phyloP scores from a whole-genome alignment of 1,284 basidiomycete genomes.

The Ustilago lituana region DNA sequence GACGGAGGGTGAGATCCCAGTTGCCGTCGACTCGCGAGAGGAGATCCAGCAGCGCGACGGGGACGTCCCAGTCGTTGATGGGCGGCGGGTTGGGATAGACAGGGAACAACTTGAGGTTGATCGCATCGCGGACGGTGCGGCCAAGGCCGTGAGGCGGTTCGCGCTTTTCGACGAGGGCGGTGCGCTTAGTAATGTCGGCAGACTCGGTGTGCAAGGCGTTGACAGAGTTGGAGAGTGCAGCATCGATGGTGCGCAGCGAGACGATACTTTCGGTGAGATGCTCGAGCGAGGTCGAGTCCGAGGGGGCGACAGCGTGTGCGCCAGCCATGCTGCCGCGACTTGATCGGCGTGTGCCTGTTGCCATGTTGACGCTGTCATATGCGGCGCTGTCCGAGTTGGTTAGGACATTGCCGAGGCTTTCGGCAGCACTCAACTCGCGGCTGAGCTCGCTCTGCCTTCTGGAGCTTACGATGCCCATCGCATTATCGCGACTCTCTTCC shows the following conservation, averaged over 20 bases:
- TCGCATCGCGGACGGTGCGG: constrained; percentile 64
- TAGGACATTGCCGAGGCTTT: constrained; percentile 37
- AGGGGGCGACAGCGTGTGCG: constrained; percentile 2
- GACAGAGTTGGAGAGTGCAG: constrained; percentile 42
- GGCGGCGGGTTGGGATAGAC: constrained; percentile 92
- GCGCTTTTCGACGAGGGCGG: constrained; percentile 41
- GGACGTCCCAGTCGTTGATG: constrained; percentile 94
- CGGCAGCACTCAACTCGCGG: constrained; percentile 35
- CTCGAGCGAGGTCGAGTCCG: constrained; percentile 19
- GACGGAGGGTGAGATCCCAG: constrained; percentile 94
- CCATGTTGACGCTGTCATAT: constrained; percentile 38
- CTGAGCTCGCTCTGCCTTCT: constrained; percentile 26
- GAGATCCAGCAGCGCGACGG: constrained; percentile 86
- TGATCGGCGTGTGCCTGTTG: constrained; percentile 25
- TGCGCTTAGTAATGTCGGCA: constrained; percentile 15
- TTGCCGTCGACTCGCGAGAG: constrained; percentile 82
- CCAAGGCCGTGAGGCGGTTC: constrained; percentile 64
- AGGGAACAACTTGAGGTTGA: constrained; percentile 85
- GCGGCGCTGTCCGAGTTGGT: constrained; percentile 12
- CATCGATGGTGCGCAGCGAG: constrained; percentile 52
- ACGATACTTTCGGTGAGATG: constrained; percentile 49
- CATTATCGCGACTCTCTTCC: constrained; percentile 36
- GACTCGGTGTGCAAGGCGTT: constrained; percentile 32
- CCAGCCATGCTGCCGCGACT: constrained; percentile 33
- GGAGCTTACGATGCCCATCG: constrained; percentile 39